Evolutionary conservation across 768 basidiomycete species (phyloP).

Genomic region (Naematelia encephala): DNA sequence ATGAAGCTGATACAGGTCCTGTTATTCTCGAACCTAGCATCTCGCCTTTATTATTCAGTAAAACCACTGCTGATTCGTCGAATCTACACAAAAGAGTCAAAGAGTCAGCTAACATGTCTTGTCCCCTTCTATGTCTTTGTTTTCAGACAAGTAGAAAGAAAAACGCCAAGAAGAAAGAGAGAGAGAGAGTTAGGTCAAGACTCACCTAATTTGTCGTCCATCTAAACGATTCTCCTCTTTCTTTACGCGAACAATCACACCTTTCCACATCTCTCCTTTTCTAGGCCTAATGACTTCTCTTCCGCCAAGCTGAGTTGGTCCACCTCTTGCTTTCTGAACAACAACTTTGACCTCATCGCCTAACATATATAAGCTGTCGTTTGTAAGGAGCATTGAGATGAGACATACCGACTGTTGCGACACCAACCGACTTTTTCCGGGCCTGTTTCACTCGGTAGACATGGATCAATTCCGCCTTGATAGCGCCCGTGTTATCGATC

Average conservation of each 20-base stretch:
- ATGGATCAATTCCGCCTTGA: slow-evolving; percentile 93
- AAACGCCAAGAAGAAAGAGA: neutral
- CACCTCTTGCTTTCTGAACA: slow-evolving; percentile 82
- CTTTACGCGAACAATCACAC: slow-evolving; percentile 89
- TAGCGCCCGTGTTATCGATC: slow-evolving; percentile 95
- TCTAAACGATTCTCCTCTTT: slow-evolving; percentile 82
- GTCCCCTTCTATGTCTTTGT: neutral
- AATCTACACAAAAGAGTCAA: slow-evolving; percentile 54
- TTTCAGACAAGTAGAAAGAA: neutral
- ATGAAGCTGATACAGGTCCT: slow-evolving; percentile 85
- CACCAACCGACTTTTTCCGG: slow-evolving; percentile 67
- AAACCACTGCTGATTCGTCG: slow-evolving; percentile 93
- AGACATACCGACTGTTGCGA: slow-evolving; percentile 60
- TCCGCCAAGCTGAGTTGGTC: slow-evolving; percentile 60
- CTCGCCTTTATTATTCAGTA: slow-evolving; percentile 83
- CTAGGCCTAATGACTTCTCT: slow-evolving; percentile 80
- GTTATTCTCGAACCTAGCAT: slow-evolving; percentile 93
- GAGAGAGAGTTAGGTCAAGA: neutral
- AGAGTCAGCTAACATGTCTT: neutral
- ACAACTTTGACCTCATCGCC: slow-evolving; percentile 53
- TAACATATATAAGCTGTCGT: neutral
- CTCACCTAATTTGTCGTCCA: slow-evolving; percentile 67
- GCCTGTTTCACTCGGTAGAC: slow-evolving; percentile 86
- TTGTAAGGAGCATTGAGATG: neutral
- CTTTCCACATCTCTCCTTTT: slow-evolving; percentile 89